A percentile compares a stretch with the other conserved stretches of the same genome.
Evolutionary conservation across 768 basidiomycete species (phyloP).

Genomic region (Mycena rebaudengoi): DNA sequence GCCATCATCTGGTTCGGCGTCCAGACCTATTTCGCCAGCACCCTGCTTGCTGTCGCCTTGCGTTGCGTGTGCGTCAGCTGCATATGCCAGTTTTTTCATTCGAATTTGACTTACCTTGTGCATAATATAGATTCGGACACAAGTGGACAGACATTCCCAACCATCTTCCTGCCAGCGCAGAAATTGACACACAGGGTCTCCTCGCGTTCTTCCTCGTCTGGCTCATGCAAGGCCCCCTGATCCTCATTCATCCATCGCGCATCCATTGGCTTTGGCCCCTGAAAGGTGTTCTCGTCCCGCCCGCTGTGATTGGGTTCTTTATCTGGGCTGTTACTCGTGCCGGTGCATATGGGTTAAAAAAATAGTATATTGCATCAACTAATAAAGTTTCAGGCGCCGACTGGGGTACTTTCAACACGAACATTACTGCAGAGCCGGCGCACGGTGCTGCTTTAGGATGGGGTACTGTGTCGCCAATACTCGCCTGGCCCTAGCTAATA

Average conservation of each 20-base stretch:
- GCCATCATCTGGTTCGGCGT: constrained; percentile 33
- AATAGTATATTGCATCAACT: neutral
- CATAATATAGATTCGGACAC: constrained; percentile 27
- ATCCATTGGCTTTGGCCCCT: constrained; percentile 28
- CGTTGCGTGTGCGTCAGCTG: constrained; percentile 24
- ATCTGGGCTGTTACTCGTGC: constrained; percentile 27
- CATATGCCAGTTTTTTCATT: neutral
- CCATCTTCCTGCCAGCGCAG: constrained; percentile 28
- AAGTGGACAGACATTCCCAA: constrained; percentile 31
- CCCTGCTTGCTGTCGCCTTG: constrained; percentile 24
- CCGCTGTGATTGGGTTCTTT: constrained; percentile 23
- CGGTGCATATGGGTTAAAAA: neutral
- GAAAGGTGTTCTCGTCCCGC: constrained; percentile 22
- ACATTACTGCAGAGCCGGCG: constrained; percentile 16
- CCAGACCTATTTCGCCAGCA: constrained; percentile 30
- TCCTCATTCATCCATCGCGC: constrained; percentile 25
- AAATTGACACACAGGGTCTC: constrained; percentile 26
- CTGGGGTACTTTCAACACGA: constrained; percentile 24
- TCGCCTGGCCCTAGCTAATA: neutral
- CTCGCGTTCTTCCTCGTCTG: constrained; percentile 31
- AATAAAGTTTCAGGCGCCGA: constrained; percentile 8
- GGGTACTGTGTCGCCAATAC: constrained; percentile 4
- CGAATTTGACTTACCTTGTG: neutral
- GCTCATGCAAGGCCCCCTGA: constrained; percentile 26
- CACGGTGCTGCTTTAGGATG: constrained; percentile 22